Base-by-base conservation (phyloP, 2,329 filamentous ascomycete genomes). In the Microdochium bolleyi region DNA sequence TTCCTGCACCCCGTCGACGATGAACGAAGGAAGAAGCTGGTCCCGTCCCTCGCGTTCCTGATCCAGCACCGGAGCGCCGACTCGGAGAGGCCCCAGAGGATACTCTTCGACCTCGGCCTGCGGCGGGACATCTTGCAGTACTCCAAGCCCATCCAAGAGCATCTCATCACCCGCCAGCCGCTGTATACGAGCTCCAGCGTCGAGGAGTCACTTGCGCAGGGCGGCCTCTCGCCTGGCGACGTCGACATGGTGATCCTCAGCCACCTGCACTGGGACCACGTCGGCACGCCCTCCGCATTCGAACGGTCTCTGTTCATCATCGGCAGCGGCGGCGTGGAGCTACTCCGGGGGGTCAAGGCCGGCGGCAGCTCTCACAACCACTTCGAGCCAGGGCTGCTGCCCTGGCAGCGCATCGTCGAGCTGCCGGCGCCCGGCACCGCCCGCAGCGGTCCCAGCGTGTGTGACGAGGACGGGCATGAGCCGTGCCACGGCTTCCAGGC, bases 241-340 rank as follows among this genome's bases (percentile, higher is more conserved):
- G 61, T 72, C 34, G 59, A 68, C 49, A 38, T 60, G 1, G 62
- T 70, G 5, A 62, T 82, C 8, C 61, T 80, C 1, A 77, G 73
- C 57, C 80, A 83, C 54, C 69, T 78, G 0, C 79, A 83, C 58
- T 82, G 77, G 70, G 79, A 83, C 57, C 80, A 83, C 55, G 69
- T 77, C 37, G 80, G 79, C n/a, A 79, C 76, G 3, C 76, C 78
- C 0, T 63, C 67, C 1, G 77, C 81, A 57, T 83, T 80, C 56
- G 55, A 68, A 0, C 62, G 67, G 13, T 69, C 77, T 0, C 66
- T 67, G 2, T 80, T 83, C 56, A 57, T 77, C 3, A 73, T 82
- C 10, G 80, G 80, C 0, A 65, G 69, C 3, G 76, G 75, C 4
- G 72, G 73, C 0, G 56, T 73, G 19, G 56, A 71, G 37, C 60